Evolutionary conservation across 1,284 basidiomycete species (phyloP).

Genomic region (Ceratobasidium sp.): DNA sequence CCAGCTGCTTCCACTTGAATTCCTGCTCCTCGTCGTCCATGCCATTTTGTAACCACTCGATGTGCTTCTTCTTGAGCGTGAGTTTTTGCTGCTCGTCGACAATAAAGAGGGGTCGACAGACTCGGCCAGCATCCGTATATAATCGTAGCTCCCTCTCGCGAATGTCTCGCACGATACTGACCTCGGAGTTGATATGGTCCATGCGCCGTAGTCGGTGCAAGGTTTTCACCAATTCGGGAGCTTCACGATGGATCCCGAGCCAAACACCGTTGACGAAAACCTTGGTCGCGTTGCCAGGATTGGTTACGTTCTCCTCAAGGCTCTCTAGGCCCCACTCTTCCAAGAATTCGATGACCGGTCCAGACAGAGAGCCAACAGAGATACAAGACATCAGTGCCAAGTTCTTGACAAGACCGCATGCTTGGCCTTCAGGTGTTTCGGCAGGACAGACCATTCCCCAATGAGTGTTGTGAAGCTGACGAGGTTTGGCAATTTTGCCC

Average conservation of each 20-base stretch:
- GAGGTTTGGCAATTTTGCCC: slow-evolving; percentile 99
- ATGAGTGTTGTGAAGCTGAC: slow-evolving; percentile 98
- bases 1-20: slow-evolving; percentile 85
- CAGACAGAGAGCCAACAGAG: slow-evolving; percentile 95
- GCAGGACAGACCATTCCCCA: slow-evolving; percentile 99
- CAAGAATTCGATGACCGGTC: slow-evolving; percentile 97
- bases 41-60: slow-evolving; percentile 72
- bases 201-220: slow-evolving; percentile 91
- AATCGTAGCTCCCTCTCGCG: slow-evolving; percentile 93
- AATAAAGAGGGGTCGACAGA: slow-evolving; percentile 96
- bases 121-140: slow-evolving; percentile 96
- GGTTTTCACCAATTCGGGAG: slow-evolving; percentile 90
- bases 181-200: slow-evolving; percentile 95
- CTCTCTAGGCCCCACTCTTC: slow-evolving; percentile 98
- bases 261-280: slow-evolving; percentile 99
- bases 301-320: slow-evolving; percentile 87
- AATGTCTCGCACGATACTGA: slow-evolving; percentile 96
- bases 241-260: slow-evolving; percentile 99
- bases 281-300: slow-evolving; percentile 86
- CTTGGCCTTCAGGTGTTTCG: slow-evolving; percentile 99
- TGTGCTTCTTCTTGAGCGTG: slow-evolving; percentile 79
- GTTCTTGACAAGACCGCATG: slow-evolving; percentile 99
- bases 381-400: slow-evolving; percentile 97
- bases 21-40: slow-evolving; percentile 55
- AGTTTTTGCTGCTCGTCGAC: slow-evolving; percentile 90